Base-by-base conservation (phyloP, 345 rosid genomes). In the Arabis alpina region DNA sequence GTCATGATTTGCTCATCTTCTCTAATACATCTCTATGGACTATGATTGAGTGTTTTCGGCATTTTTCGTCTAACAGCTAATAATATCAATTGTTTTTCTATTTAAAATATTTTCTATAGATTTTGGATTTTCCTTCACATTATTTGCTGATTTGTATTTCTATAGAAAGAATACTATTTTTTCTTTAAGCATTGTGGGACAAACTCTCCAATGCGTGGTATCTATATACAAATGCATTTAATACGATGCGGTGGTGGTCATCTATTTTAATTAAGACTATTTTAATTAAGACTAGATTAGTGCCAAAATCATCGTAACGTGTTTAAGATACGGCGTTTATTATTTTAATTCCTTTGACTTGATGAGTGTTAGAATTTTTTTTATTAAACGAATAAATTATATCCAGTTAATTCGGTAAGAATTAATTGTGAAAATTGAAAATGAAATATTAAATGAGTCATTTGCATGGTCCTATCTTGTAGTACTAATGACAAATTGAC, bases 81-180 rank as follows among this genome's bases (percentile, higher is more conserved):
- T 74, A 66, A 74, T 43, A 51, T 52, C 32, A 54, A 41, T 74
- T 74, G 67, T 66, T 66, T 65, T 57, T 51, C 53, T 9, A 41
- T 40, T 61, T 66, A 41, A 41, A 15, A 66, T 58, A 28, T 42
- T 45, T 27, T 51, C 2, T 50, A 8, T 58, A 52, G 62, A 74
- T 74, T 63, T 74, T 74, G 73, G 73, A 66, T 74, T 66, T 59
- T 74, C 67, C 68, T 67, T 74, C 56, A 60, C 68, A 66, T 66
- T 74, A 60, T 66, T 66, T 74, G 36, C 62, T 66, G 66, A 60
- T 66, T 66, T 74, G 36, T 56, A 74, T 66, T 60, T 66, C 54
- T n/a, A 54, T 27, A 45, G 5, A 30, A 73, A 15, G 10, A 39
- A 55, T 64, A 49, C 2, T 40, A 30, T 40, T 30, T 43, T 37